phyloP scores from a whole-genome alignment of 495 filamentous ascomycete genomes.

The Parathielavia appendiculata region DNA sequence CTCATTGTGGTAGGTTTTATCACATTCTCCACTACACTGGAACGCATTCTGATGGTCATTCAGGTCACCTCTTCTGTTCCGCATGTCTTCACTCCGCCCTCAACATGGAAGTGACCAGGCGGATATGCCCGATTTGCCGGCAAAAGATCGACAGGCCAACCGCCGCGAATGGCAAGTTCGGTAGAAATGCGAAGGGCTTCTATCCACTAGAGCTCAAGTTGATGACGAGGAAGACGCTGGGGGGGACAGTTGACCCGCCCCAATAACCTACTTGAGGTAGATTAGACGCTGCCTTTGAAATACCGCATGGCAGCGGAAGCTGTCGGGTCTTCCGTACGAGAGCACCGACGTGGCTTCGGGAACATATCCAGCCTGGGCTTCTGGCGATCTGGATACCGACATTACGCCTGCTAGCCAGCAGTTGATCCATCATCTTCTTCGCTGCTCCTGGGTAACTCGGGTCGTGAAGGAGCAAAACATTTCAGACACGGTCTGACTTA shows the following conservation, averaged over 20 bases:
- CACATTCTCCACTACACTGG: background rate
- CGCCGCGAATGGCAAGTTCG: slow-evolving; percentile 30
- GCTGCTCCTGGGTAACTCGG: too few relatives aligned
- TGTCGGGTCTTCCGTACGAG: too few relatives aligned
- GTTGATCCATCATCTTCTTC: too few relatives aligned
- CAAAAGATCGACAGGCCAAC: slow-evolving; percentile 52
- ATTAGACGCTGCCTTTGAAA: too few relatives aligned
- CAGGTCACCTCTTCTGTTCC: slow-evolving; percentile 84
- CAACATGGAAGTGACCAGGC: slow-evolving; percentile 49
- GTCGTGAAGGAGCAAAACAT: too few relatives aligned
- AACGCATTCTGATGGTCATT: background rate
- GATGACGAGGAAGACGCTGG: slow-evolving; percentile 45
- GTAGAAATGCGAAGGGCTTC: slow-evolving; percentile 38
- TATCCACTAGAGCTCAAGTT: slow-evolving; percentile 60
- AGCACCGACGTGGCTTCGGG: too few relatives aligned
- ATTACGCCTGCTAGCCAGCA: too few relatives aligned
- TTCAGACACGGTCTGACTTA: too few relatives aligned
- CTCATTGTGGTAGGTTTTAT: slow-evolving; percentile 68
- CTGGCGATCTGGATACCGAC: too few relatives aligned
- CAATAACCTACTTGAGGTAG: background rate
- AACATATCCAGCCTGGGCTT: too few relatives aligned
- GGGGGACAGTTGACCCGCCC: slow-evolving; percentile 30
- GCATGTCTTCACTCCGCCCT: slow-evolving; percentile 73
- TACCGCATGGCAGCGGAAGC: too few relatives aligned
- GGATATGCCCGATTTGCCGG: slow-evolving; percentile 50